Base-by-base conservation (phyloP, 2,329 filamentous ascomycete species). In the Penicillium sp. region DNA sequence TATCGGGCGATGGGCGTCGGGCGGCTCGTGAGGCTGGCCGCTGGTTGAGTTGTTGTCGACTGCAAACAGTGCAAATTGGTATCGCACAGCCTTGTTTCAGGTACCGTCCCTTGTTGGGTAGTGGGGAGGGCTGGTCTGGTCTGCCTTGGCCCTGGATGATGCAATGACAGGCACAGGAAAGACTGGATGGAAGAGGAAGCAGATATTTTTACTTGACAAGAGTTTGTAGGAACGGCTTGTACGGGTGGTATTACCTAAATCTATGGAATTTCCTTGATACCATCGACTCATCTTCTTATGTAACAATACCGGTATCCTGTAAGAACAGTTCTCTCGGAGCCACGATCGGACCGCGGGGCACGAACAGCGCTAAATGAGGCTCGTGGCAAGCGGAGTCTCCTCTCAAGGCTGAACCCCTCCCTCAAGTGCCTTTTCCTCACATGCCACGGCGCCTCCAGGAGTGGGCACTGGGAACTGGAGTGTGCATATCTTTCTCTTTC, bases 361-460 rank as follows among this genome's bases (percentile, higher is more conserved):
- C 31, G 31, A 31, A 43, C 17, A 37, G 58, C 58, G 58, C 58
- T 60, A 60, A 60, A 57, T 60, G 54, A 60, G 58, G 58, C 58
- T 60, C 59, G 54, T 54, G 37, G 7, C 38, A 35, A 58, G 51
- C 51, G 51, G 51, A 42, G 25, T 28, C 51, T 25, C 34, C 15
- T 60, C 39, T 47, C 53, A 54, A 56, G 54, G 53, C 55, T 57
- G 54, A 45, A 53, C 54, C 34, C 55, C 55, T 39, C 48, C 38
- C 31, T 55, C 52, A 15, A 15, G 14, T 42, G 39, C 5, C 39
- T 42, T 12, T 42, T 42, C 15, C 35, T 38, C 31, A n/a, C 48
- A 20, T 38, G n/a, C 34, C 48, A 35, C 48, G 28, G 35, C 48
- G 31, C 48, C 35, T 50, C 20, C 28, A 42, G 14, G 8, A 31